Evolutionary conservation across 306 rosid species (phyloP), one percentile per base, ranked within the genome.

Genomic region (Quillaja saponaria): DNA sequence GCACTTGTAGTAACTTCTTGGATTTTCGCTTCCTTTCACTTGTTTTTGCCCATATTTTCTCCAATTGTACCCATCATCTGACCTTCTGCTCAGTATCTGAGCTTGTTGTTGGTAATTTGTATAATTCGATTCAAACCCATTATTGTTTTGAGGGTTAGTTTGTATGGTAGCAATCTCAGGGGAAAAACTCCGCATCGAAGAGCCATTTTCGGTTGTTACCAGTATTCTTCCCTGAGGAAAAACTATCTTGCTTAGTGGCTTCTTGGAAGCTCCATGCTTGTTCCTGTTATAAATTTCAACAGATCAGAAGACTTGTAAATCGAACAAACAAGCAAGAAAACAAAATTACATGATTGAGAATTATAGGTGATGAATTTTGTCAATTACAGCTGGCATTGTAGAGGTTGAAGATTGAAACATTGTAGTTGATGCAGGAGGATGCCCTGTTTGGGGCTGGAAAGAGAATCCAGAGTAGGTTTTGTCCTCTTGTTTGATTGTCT

Each of bases 11-110:
- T 92, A 92, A 52, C 99, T 92, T 61, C 99, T 87, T 14, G 99
- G 99, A 67, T 92, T 92, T 61, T 92, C 97, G 28, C 99, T 92
- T 67, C 99, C 99, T 74, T 92, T 92, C 46, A 92, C 99, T 72
- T 89, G 90, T 64, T 92, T 92, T 66, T 92, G 97, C 19, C 99
- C 99, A 79, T 92, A 92, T 71, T 92, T 92, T 57, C 99, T 86
- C 99, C 99, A 92, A 60, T 89, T 92, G 76, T 81, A 89, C 1
- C 99, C 99, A 71, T 92, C 99, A 53, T 87, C 97, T 40, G 99
- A 94, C 17, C 81, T 84, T 70, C 73, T 81, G 71, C 73, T 94
- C 15, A 81, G 49, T 33, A 66, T 66, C 59, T 87, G 96, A 58
- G 71, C 38, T 38, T 72, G 87, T 11, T 74, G 86, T 3, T 75